A percentile compares a stretch with the other conserved stretches of the same genome.
Evolutionary conservation across 2,329 filamentous ascomycete genomes (phyloP).

Genomic region (Diaporthe amygdali): DNA sequence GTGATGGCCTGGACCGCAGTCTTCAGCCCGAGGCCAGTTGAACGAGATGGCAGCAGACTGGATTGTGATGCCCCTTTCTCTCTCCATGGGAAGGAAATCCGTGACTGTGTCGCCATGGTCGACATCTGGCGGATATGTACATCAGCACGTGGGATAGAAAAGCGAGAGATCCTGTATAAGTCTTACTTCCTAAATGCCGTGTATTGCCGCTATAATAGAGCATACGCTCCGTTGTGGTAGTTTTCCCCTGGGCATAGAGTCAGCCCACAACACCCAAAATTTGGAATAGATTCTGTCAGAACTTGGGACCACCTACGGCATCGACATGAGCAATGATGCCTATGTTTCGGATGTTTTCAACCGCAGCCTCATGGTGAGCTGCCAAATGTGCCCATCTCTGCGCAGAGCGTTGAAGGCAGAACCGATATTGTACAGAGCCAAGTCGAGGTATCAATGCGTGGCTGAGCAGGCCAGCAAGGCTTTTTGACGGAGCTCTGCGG

Average conservation of each 20-base stretch:
- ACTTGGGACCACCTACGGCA: constrained; percentile 60
- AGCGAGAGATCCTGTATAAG: neutral
- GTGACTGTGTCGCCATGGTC: constrained; percentile 97
- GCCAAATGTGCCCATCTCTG: constrained; percentile 15
- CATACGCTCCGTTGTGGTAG: constrained; percentile 98
- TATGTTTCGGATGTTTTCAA: constrained; percentile 84
- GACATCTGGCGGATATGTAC: constrained; percentile 65
- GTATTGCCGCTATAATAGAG: constrained; percentile 95
- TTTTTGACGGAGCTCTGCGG: constrained; percentile 2
- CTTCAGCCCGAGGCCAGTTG: constrained; percentile 72
- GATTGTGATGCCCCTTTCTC: constrained; percentile 93
- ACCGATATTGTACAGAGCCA: constrained; percentile 1
- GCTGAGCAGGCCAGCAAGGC: constrained; percentile 16
- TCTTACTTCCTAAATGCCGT: constrained; percentile 75
- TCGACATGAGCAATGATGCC: constrained; percentile 99
- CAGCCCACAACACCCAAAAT: neutral
- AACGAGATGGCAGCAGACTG: constrained; percentile 97
- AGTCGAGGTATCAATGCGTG: neutral
- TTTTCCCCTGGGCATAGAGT: constrained; percentile 71
- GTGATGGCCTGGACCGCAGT: constrained; percentile 43
- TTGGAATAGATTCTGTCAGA: constrained; percentile 80
- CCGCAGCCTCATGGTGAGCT: constrained; percentile 41
- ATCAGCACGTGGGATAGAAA: neutral
- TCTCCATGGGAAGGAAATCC: constrained; percentile 92
- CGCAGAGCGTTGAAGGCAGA: neutral